Evolutionary conservation across 2,329 filamentous ascomycete genomes (phyloP).

Genomic region (Talaromyces sp.): DNA sequence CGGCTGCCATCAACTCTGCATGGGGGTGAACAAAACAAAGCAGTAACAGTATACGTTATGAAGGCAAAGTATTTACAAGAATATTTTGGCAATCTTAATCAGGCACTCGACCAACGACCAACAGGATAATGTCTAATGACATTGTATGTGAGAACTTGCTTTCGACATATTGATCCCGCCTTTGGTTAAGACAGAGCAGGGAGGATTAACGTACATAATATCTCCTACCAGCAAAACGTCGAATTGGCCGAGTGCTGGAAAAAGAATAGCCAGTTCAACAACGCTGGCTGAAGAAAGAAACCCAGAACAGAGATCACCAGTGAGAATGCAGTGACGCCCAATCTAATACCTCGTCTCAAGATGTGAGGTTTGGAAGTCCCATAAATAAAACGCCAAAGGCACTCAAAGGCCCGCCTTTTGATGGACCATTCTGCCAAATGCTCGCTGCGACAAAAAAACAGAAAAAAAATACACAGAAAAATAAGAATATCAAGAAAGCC

Average conservation of each 20-base stretch:
- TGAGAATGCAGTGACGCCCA: slow-evolving; percentile 26
- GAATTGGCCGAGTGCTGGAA: slow-evolving; percentile 29
- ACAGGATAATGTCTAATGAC: slow-evolving; percentile 31
- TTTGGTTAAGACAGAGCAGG: slow-evolving; percentile 37
- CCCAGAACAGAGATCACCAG: slow-evolving; percentile 17
- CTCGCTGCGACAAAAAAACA: slow-evolving; percentile 22
- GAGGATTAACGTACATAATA: slow-evolving; percentile 47
- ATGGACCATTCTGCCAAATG: slow-evolving; percentile 28
- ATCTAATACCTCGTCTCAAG: slow-evolving; percentile 20
- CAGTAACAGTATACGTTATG: slow-evolving; percentile 23
- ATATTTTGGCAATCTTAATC: slow-evolving; percentile 17
- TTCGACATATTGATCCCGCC: slow-evolving; percentile 37
- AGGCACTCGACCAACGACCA: slow-evolving; percentile 21
- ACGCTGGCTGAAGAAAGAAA: slow-evolving; percentile 21
- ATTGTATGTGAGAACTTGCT: slow-evolving; percentile 40
- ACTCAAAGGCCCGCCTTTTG: slow-evolving; percentile 27
- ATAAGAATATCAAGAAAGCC: slow-evolving; percentile 7
- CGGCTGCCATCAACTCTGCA: slow-evolving; percentile 14
- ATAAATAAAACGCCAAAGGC: slow-evolving; percentile 30
- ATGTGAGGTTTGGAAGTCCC: slow-evolving; percentile 17
- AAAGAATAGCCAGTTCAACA: slow-evolving; percentile 30
- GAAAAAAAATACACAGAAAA: slow-evolving; percentile 9
- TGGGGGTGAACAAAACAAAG: slow-evolving; percentile 15
- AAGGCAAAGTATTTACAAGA: slow-evolving; percentile 31
- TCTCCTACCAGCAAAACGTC: slow-evolving; percentile 29